Conservation (phyloP, 148 eudicot species). For the Diospyros lotus region DNA sequence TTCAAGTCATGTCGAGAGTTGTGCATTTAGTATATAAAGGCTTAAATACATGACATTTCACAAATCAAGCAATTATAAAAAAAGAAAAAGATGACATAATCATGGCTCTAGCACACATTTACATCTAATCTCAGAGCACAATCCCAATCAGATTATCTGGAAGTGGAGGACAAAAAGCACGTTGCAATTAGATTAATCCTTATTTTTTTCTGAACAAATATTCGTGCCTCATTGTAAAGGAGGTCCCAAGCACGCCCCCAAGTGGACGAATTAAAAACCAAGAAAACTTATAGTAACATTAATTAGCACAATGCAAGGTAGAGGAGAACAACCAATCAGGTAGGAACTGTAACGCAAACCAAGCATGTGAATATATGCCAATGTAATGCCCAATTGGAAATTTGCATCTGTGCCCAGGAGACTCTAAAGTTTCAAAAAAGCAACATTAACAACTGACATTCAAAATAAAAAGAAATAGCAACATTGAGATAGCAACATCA, state of each 20-base stretch:
- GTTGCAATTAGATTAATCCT: neutral
- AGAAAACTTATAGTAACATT: neutral
- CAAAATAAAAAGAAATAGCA: slow-evolving; percentile 19
- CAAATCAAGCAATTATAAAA: neutral
- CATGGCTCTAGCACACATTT: neutral
- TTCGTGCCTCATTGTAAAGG: neutral
- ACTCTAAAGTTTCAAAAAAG: slow-evolving; percentile 24
- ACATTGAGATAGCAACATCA: slow-evolving; percentile 12
- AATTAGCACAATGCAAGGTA: slow-evolving; percentile 11
- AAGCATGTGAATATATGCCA: slow-evolving; percentile 47
- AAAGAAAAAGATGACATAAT: neutral
- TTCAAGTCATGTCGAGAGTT: neutral
- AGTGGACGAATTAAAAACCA: neutral
- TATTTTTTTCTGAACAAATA: no score
- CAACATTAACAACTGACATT: slow-evolving; percentile 16
- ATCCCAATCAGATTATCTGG: neutral
- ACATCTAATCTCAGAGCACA: neutral
- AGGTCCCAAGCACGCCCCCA: neutral
- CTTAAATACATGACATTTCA: neutral
- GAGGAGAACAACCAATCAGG: neutral
- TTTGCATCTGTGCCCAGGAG: slow-evolving; percentile 25
- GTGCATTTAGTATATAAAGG: no score
- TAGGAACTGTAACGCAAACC: slow-evolving; percentile 3
- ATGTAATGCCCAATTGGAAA: slow-evolving; percentile 26
- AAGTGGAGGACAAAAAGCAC: neutral